These are phyloP conservation scores for Simplicillium aogashimaense DNA, from an alignment of 2,329 filamentous ascomycete species.

Conservation along the genomic window DNA sequence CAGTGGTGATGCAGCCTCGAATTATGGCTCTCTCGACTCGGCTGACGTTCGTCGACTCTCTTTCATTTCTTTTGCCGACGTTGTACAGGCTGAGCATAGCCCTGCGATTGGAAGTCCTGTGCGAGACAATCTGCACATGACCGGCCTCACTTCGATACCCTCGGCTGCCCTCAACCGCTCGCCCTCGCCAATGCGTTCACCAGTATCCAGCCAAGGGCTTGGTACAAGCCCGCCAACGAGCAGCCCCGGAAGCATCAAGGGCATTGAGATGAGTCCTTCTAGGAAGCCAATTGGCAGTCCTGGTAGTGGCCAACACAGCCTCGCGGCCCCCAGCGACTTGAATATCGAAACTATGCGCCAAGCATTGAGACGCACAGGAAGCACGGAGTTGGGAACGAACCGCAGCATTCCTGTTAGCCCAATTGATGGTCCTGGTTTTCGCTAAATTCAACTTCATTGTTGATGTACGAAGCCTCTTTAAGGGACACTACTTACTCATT, in stretches of 20 bases:
- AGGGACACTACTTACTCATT: background rate
- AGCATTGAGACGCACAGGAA: conserved; percentile 74
- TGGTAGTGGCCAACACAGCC: conserved; percentile 40
- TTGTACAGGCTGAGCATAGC: conserved; percentile 77
- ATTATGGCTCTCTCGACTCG: conserved; percentile 65
- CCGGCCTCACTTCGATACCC: conserved; percentile 53
- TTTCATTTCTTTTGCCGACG: conserved; percentile 95
- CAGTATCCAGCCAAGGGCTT: conserved; percentile 59
- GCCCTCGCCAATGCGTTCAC: conserved; percentile 71
- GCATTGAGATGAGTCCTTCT: conserved; percentile 59
- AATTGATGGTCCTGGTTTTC: conserved; percentile 28
- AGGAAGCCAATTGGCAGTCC: conserved; percentile 55
- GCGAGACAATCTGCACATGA: conserved; percentile 60
- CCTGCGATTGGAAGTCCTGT: conserved; percentile 38
- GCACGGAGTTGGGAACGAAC: conserved; percentile 58
- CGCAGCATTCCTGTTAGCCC: conserved; percentile 51
- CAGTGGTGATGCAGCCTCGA: conserved; percentile 54
- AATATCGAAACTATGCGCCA: conserved; percentile 93
- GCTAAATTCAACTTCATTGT: conserved; percentile 9
- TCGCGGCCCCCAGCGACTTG: conserved; percentile 49
- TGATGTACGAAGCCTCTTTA: conserved; percentile 1
- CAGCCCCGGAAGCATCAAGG: conserved; percentile 64
- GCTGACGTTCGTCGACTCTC: conserved; percentile 74
- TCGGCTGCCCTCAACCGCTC: conserved; percentile 51
- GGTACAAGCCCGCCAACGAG: conserved; percentile 67